Percentiles rank a stretch among this genome's conserved stretches.
Evolutionary conservation across 2,329 filamentous ascomycete species (phyloP).

Genomic region (Tolypocladium album): DNA sequence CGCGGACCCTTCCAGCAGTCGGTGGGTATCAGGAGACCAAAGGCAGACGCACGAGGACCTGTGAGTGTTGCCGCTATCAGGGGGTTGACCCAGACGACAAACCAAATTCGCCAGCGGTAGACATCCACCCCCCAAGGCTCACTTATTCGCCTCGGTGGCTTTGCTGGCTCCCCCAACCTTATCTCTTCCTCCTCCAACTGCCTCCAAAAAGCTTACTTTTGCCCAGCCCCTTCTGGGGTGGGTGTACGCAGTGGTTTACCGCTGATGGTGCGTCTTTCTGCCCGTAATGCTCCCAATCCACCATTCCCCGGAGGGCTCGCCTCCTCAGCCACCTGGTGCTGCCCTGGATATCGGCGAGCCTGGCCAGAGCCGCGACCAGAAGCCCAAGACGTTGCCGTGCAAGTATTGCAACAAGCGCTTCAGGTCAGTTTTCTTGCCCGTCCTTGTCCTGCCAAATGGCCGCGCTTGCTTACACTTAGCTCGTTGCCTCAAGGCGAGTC

Average conservation of each 20-base stretch:
- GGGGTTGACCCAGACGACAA: neutral
- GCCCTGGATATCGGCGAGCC: constrained; percentile 28
- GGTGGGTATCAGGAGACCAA: neutral
- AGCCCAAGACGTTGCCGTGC: constrained; percentile 52
- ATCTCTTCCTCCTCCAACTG: constrained; percentile 3
- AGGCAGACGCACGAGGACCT: neutral
- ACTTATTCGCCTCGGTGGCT: neutral
- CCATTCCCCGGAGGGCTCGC: constrained; percentile 39
- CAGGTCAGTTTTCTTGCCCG: constrained; percentile 32
- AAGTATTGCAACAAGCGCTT: constrained; percentile 54
- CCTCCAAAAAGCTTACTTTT: neutral
- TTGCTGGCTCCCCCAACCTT: neutral
- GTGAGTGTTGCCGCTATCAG: neutral
- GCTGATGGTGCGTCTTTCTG: constrained; percentile 4
- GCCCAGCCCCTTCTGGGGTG: neutral
- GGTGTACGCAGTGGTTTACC: constrained; percentile 1
- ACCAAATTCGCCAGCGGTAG: neutral
- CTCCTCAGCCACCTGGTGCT: constrained; percentile 17
- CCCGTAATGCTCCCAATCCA: constrained; percentile 41
- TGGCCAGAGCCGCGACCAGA: constrained; percentile 43
- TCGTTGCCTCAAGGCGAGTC: constrained; percentile 36
- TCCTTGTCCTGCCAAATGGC: constrained; percentile 1
- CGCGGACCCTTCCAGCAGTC: neutral
- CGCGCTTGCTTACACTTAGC: constrained; percentile 8
- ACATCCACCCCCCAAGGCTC: neutral